Percentiles rank a stretch among this genome's conserved stretches.
These are phyloP conservation scores for Termitomyces sp. DNA, from an alignment of 768 basidiomycete species.

Conservation along the genomic window DNA sequence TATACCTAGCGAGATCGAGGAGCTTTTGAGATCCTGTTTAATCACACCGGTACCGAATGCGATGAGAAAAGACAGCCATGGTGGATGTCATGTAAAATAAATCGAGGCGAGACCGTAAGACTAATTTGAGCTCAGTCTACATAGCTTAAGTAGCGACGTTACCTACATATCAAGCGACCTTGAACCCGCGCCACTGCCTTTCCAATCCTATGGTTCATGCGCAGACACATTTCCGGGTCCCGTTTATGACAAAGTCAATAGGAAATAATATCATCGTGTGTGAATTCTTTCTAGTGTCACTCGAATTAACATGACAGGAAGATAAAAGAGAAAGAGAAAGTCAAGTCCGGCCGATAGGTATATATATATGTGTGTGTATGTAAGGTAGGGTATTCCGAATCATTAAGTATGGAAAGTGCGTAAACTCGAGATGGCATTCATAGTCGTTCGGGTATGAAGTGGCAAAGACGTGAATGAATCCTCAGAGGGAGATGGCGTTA, in stretches of 20 bases:
- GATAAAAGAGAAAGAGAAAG: neutral
- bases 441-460: neutral
- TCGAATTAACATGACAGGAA: neutral
- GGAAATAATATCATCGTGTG: neutral
- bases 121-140: too few species aligned
- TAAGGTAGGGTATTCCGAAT: neutral
- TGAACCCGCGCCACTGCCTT: neutral
- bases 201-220: neutral
- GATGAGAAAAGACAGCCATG: too few species aligned
- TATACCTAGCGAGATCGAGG: neutral
- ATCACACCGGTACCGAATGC: neutral
- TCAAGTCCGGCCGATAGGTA: neutral
- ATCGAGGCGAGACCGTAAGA: too few species aligned
- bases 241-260: neutral
- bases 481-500: constrained; percentile 11
- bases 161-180: too few species aligned
- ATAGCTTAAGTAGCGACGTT: too few species aligned
- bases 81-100: too few species aligned
- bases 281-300: neutral
- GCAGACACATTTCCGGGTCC: too few species aligned
- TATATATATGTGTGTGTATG: too few species aligned
- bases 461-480: constrained; percentile 11
- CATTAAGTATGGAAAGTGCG: neutral
- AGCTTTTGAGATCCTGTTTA: neutral
- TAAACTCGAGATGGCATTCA: neutral